These are phyloP conservation scores for Aphanomyces cochlioides DNA, from an alignment of 352 stramenopile species.

Conservation along the genomic window DNA sequence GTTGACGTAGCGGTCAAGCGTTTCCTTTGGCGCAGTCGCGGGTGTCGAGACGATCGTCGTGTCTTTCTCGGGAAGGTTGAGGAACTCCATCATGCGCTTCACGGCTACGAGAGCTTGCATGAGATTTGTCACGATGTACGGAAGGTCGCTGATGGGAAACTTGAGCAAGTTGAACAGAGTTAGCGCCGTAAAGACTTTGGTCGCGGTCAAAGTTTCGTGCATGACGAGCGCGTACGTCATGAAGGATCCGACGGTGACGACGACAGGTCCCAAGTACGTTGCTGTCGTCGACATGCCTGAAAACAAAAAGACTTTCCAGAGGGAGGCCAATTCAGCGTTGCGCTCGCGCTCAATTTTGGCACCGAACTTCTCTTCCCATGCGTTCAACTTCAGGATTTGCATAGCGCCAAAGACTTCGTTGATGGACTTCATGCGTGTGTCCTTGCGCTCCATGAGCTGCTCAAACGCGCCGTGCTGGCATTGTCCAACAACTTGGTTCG, in stretches of 20 bases:
- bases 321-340: conserved; percentile 41
- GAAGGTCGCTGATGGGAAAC: conserved; percentile 45
- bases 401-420: conserved; percentile 90
- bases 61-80: conserved; percentile 18
- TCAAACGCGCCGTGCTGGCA: conserved; percentile 49
- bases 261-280: conserved; percentile 30
- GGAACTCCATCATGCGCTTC: conserved; percentile 21
- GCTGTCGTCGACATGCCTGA: not conserved
- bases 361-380: conserved; percentile 85
- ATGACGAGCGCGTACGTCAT: conserved; percentile 44
- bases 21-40: not conserved
- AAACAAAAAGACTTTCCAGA: conserved; percentile 47
- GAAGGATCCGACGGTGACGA: conserved; percentile 49
- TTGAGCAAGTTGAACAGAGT: conserved; percentile 52
- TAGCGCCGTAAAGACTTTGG: conserved; percentile 63
- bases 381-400: conserved; percentile 95
- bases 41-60: conserved; percentile 4
- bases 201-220: conserved; percentile 39
- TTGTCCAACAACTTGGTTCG: conserved; percentile 50
- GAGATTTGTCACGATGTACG: conserved; percentile 32
- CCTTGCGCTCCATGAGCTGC: conserved; percentile 76
- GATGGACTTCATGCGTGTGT: conserved; percentile 85
- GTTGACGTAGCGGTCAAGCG: not conserved
- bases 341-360: conserved; percentile 25
- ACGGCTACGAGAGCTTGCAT: conserved; percentile 24